phyloP scores from a whole-genome alignment of 2,329 filamentous ascomycete species.

The Orbilia oligospora region DNA sequence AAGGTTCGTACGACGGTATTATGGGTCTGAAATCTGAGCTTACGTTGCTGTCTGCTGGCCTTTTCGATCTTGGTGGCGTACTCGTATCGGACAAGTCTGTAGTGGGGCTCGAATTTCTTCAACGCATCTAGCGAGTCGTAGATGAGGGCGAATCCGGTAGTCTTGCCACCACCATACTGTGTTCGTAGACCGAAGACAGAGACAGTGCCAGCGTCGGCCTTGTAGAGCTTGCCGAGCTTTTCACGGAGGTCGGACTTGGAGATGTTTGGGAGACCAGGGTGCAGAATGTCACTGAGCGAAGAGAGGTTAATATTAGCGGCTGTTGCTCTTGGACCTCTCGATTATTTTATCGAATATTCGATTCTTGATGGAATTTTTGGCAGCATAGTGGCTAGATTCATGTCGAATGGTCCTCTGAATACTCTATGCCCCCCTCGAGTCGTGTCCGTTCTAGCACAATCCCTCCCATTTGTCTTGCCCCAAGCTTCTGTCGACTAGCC shows the following conservation, averaged over 20 bases:
- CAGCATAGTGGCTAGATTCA: constrained; percentile 10
- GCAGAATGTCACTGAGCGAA: constrained; percentile 89
- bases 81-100: constrained; percentile 95
- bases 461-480: constrained; percentile 5
- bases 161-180: constrained; percentile 99
- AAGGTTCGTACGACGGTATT: not conserved
- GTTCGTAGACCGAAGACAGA: constrained; percentile 98
- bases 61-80: constrained; percentile 95
- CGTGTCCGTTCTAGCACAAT: not conserved
- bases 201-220: constrained; percentile 97
- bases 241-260: constrained; percentile 98
- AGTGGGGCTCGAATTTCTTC: constrained; percentile 99
- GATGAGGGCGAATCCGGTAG: constrained; percentile 97
- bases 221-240: constrained; percentile 97
- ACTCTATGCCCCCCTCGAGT: not conserved
- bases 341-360: constrained; percentile 28
- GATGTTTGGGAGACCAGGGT: constrained; percentile 98
- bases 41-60: constrained; percentile 98
- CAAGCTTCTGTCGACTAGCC: constrained; percentile 49
- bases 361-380: constrained; percentile 32
- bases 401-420: not conserved
- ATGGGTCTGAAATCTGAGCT: constrained; percentile 69
- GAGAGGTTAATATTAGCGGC: constrained; percentile 46
- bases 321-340: not conserved
- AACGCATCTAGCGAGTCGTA: constrained; percentile 98